Percentiles rank a stretch among this genome's conserved stretches.
Conservation (phyloP, 176 grass and related monocot species). For the Dendrocalamus sinicus region DNA sequence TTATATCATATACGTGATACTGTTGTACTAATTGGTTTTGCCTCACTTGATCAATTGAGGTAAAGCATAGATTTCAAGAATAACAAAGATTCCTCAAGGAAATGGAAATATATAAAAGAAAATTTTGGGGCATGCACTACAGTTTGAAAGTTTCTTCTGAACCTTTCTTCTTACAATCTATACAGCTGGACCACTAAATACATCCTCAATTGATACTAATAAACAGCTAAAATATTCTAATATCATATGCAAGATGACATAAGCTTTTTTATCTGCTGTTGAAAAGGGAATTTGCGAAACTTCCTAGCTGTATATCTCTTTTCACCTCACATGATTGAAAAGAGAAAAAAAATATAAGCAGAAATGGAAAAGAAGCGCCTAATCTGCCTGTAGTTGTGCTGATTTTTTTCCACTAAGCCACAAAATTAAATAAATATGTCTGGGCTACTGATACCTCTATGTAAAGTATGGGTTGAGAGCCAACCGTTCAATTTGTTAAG, state of each 20-base stretch:
- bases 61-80: not conserved
- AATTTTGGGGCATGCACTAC: not conserved
- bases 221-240: not conserved
- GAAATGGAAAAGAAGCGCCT: not conserved
- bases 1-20: not conserved
- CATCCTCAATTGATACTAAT: not conserved
- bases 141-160: not conserved
- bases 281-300: not conserved
- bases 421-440: slow-evolving; percentile 13
- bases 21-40: not conserved
- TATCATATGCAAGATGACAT: not conserved
- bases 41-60: not conserved
- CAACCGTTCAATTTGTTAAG: slow-evolving; percentile 12
- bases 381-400: not conserved
- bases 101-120: not conserved
- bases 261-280: not conserved
- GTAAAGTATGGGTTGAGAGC: not conserved
- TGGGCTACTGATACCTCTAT: not conserved
- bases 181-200: not conserved
- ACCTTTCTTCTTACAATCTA: not conserved
- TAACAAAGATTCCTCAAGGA: not conserved
- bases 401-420: not conserved
- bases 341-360: too few species aligned
- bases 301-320: not conserved
- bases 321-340: not conserved